These are phyloP conservation scores for Eimeria brunetti DNA, from an alignment of 169 alveolate species.

Conservation along the genomic window DNA sequence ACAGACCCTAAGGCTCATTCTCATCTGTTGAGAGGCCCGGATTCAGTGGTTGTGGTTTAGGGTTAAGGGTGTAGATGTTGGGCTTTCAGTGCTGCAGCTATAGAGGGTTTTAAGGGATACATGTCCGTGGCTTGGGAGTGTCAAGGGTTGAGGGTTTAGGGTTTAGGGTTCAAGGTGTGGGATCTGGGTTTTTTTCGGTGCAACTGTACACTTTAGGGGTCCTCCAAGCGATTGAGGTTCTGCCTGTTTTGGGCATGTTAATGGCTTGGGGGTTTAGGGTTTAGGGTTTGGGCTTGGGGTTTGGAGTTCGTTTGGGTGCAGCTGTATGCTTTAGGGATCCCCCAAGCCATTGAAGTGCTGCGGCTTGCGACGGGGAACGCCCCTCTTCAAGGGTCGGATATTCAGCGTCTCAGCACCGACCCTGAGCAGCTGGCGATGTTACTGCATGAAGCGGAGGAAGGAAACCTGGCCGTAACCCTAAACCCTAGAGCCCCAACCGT, in stretches of 20 bases:
- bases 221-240: too few species aligned
- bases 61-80: constrained; percentile 15
- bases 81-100: too few species aligned
- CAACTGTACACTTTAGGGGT: too few species aligned
- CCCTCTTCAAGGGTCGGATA: background rate
- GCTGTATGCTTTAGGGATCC: constrained; percentile 83
- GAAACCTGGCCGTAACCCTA: constrained; percentile 22
- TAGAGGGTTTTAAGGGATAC: too few species aligned
- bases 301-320: constrained; percentile 2
- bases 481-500: too few species aligned
- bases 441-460: constrained; percentile 26
- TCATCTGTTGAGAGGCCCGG: too few species aligned
- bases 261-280: background rate
- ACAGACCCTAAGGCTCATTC: background rate
- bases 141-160: background rate
- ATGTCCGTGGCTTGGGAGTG: too few species aligned
- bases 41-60: background rate
- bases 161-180: too few species aligned
- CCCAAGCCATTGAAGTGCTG: constrained; percentile 85
- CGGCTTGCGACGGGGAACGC: constrained; percentile 24
- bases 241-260: too few species aligned
- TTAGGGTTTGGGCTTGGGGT: background rate
- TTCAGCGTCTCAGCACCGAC: constrained; percentile 33
- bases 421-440: constrained; percentile 46
- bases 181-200: too few species aligned